Evolutionary conservation across 2,329 filamentous ascomycete species (phyloP).

Genomic region (Thyridium curvatum): DNA sequence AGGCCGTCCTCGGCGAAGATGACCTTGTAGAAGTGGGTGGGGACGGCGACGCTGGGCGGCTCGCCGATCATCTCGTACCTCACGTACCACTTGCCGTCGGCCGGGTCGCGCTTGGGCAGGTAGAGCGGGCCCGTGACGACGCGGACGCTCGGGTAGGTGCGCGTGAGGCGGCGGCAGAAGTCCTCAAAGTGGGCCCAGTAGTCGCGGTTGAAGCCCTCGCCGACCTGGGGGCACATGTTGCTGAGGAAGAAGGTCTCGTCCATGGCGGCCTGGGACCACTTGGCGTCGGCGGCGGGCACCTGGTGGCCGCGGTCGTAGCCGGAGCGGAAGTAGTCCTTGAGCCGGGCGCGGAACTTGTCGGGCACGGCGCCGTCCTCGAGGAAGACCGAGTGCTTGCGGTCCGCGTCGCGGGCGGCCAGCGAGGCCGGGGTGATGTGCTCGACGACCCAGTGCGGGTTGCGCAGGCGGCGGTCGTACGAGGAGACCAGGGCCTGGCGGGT

Average conservation of each 20-base stretch:
- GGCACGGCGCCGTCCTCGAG: constrained; percentile 76
- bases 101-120: constrained; percentile 72
- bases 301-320: constrained; percentile 97
- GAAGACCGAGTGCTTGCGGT: constrained; percentile 80
- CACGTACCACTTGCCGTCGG: constrained; percentile 91
- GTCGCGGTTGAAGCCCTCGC: constrained; percentile 96
- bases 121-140: constrained; percentile 94
- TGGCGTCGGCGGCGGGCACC: constrained; percentile 91
- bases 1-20: constrained; percentile 87
- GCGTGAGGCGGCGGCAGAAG: constrained; percentile 81
- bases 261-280: constrained; percentile 93
- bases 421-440: constrained; percentile 95
- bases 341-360: constrained; percentile 77
- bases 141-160: constrained; percentile 76
- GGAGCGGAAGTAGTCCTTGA: constrained; percentile 91
- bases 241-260: constrained; percentile 86
- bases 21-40: constrained; percentile 99
- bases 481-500: constrained; percentile 72
- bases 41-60: constrained; percentile 90
- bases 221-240: constrained; percentile 99
- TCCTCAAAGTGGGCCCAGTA: constrained; percentile 99
- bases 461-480: constrained; percentile 80
- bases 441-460: constrained; percentile 91
- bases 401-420: constrained; percentile 65
- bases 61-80: constrained; percentile 92